Base-by-base conservation (phyloP, 805 yeast species). In the Yamadazyma sp. region DNA sequence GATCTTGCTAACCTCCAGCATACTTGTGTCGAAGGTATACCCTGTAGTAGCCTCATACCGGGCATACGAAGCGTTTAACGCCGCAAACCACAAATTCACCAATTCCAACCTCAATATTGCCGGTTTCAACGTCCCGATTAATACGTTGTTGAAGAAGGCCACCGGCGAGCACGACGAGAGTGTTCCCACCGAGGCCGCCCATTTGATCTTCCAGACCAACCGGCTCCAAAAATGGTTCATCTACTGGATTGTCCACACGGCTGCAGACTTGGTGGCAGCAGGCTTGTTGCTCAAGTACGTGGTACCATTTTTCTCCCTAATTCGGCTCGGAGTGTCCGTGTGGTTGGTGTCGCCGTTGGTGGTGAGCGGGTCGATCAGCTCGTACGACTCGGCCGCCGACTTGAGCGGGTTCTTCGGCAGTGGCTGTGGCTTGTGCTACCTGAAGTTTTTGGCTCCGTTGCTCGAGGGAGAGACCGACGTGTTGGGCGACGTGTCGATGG, bases 221-320 rank as follows among this genome's bases (percentile, higher is more conserved):
- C 40, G 32, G 5, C 46, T 64, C 28, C 66, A 68, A 45, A 64
- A 71, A 58, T 68, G 72, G 73, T 51, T 61, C 19, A 55, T 64
- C 18, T 65, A 84, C 59, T 87, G 95, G 95, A 66, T 82, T 9
- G 78, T 83, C 1, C 58, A 72, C 37, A 71, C 81, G 6, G 55
- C 70, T 28, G 48, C 65, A 6, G 57, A 62, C 1, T 47, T 61
- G 9, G 75, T 71, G 40, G 64, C 71, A 29, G 53, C 63, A 21
- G 46, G 76, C 13, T 58, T 72, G 7, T 63, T 75, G 14, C 35
- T 84, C n/a, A 51, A 70, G 27, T 52, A 60, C 21, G 45, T 72
- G 25, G 42, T 82, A 12, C 91, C 93, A 2, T 72, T 84, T 32
- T 77, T 71, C 48, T 55, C 73, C 3, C 49, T 82, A 1, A 28